Evolutionary conservation across 352 stramenopile genomes (phyloP), one percentile per base, ranked within the genome.

Genomic region (Globisporangium emineosum): DNA sequence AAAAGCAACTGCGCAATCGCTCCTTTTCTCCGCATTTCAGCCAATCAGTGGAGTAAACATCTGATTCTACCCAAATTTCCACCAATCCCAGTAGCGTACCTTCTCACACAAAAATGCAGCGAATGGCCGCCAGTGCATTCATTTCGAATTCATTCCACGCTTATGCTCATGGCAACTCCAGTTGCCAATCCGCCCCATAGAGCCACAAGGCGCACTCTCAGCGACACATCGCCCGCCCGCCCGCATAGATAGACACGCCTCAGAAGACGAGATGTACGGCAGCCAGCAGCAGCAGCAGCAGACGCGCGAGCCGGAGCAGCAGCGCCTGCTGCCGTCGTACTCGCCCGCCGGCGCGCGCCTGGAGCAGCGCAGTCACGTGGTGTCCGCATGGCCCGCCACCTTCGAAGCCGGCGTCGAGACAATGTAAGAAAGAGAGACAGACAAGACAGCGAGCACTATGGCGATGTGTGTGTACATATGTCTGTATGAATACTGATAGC

Each of bases 351-450:
- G 79, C n/a, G 50, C 71, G 25, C 78, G 75, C 4, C 66, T 74
- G 23, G 73, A 72, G 49, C 62, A 71, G 29, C 60, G 62, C 35
- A 61, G 66, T 21, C 66, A 66, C 3, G 71, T 73, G 15, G 69
- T 76, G 42, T 56, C 72, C 1, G 70, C 74, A 10, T 93, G 85
- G 85, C 85, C 85, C 19, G 61, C 81, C n/a, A 93, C 85, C 12
- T 93, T 91, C 50, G 81, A 91, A 35, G 72, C 87, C 27, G 85
- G 85, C 43, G 72, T 89, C n/a, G 75, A 86, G 23, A 68, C 68
- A 25, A 72, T 71, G 78, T 89, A 75, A 35, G 69, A 33, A 51
- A 9, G 9, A 7, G n/a, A n/a, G n/a, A n/a, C n/a, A 45, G 37
- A 15, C 33, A 40, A 9, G 33, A 40, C 15, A 45, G 15, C 4